Evolutionary conservation across 2,329 filamentous ascomycete species (phyloP).

Genomic region (Fusarium graminum): DNA sequence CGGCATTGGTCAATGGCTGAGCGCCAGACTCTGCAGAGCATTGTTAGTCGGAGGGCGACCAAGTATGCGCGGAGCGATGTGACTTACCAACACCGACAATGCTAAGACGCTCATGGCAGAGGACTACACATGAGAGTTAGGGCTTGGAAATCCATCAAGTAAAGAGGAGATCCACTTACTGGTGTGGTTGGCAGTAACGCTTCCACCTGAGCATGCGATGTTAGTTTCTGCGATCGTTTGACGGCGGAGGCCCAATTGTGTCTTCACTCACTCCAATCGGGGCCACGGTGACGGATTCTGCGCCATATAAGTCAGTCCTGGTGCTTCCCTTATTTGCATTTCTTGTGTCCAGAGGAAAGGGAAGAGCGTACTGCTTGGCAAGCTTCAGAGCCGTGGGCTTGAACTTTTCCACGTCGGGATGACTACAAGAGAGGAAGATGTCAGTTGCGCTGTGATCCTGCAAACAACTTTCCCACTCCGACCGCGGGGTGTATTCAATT

Average conservation of each 20-base stretch:
- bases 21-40: conserved; percentile 82
- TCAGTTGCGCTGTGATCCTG: conserved; percentile 46
- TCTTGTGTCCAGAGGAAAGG: not conserved
- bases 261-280: conserved; percentile 90
- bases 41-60: conserved; percentile 38
- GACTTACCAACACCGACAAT: conserved; percentile 94
- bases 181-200: conserved; percentile 88
- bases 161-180: conserved; percentile 69
- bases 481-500: conserved; percentile 51
- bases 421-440: conserved; percentile 60
- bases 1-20: conserved; percentile 93
- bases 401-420: conserved; percentile 95
- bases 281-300: conserved; percentile 94
- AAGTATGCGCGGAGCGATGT: conserved; percentile 16
- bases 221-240: conserved; percentile 46
- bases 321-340: too few species aligned
- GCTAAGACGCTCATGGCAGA: conserved; percentile 96
- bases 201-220: conserved; percentile 75
- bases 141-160: not conserved
- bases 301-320: conserved; percentile 34
- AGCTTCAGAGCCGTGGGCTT: conserved; percentile 94
- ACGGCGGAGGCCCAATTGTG: conserved; percentile 5
- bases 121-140: conserved; percentile 68
- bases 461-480: conserved; percentile 24
- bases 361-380: conserved; percentile 82